A percentile compares a stretch with the other conserved stretches of the same genome.
These are phyloP conservation scores for Mycosphaerella sp. DNA, from an alignment of 2,329 filamentous ascomycete species.

Conservation along the genomic window DNA sequence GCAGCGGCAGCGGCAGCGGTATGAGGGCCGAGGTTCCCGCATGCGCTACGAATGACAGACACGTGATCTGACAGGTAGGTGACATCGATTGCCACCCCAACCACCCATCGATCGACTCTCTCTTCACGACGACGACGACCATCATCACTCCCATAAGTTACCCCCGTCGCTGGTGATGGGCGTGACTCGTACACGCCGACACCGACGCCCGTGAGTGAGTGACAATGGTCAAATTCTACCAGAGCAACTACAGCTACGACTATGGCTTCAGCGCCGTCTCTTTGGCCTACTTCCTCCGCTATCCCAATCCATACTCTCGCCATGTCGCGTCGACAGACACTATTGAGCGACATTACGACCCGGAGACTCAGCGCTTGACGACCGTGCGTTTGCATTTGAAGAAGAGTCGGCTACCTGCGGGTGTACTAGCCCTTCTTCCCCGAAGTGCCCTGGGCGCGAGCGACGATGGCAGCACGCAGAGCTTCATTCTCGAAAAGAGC, in stretches of 20 bases:
- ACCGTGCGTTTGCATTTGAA: conserved; percentile 78
- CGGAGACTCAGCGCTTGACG: conserved; percentile 65
- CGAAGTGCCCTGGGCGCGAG: conserved; percentile 58
- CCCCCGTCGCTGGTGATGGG: too few relatives aligned
- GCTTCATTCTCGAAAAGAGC: conserved; percentile 74
- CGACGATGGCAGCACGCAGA: conserved; percentile 57
- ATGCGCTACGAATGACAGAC: too few relatives aligned
- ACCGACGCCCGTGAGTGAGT: background rate
- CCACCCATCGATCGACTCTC: too few relatives aligned
- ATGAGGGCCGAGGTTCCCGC: too few relatives aligned
- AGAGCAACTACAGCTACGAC: conserved; percentile 61
- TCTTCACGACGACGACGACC: too few relatives aligned
- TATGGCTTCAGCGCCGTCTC: conserved; percentile 81
- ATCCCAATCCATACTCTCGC: conserved; percentile 76
- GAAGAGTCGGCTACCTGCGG: conserved; percentile 68
- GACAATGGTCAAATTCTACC: conserved; percentile 49
- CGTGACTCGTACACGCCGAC: background rate
- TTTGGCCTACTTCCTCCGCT: conserved; percentile 82
- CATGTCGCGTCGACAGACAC: conserved; percentile 81
- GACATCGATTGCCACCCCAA: too few relatives aligned
- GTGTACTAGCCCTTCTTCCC: conserved; percentile 70
- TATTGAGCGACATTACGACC: conserved; percentile 67
- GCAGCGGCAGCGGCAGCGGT: too few relatives aligned
- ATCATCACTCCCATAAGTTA: too few relatives aligned
- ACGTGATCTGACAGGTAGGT: too few relatives aligned